These are phyloP conservation scores for Trichoderma citrinoviride DNA, from an alignment of 2,329 filamentous ascomycete species.

Conservation along the genomic window DNA sequence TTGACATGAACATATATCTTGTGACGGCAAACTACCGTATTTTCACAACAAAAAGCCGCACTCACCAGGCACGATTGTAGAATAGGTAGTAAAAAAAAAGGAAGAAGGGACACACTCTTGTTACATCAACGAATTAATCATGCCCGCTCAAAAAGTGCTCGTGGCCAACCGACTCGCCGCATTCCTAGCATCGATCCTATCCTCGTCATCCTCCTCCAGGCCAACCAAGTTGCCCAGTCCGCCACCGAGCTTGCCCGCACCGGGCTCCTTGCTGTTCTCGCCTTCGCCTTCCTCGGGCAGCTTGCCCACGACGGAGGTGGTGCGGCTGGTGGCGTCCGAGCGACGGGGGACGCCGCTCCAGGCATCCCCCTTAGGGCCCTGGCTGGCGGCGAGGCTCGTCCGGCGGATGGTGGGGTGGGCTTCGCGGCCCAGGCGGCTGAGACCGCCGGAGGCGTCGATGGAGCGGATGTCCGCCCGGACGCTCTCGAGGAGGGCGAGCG, in stretches of 20 bases:
- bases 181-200: slow-evolving; percentile 91
- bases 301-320: slow-evolving; percentile 62
- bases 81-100: not conserved
- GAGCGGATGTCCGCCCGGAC: slow-evolving; percentile 89
- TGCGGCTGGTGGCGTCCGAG: slow-evolving; percentile 73
- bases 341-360: slow-evolving; percentile 93
- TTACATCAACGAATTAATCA: not conserved
- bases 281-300: slow-evolving; percentile 60
- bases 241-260: slow-evolving; percentile 38
- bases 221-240: slow-evolving; percentile 48
- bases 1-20: not conserved
- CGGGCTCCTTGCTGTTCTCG: slow-evolving; percentile 42
- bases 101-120: not conserved
- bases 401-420: slow-evolving; percentile 74
- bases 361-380: slow-evolving; percentile 95
- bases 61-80: not conserved
- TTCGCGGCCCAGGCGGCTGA: slow-evolving; percentile 86
- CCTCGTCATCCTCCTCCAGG: slow-evolving; percentile 81
- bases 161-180: slow-evolving; percentile 90
- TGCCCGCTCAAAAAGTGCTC: slow-evolving; percentile 71
- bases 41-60: not conserved
- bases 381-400: slow-evolving; percentile 75
- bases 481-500: slow-evolving; percentile 86
- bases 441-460: slow-evolving; percentile 86
- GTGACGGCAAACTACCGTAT: too few species aligned